phyloP scores from a whole-genome alignment of 495 filamentous ascomycete genomes.

The Lophiotrema nucula region DNA sequence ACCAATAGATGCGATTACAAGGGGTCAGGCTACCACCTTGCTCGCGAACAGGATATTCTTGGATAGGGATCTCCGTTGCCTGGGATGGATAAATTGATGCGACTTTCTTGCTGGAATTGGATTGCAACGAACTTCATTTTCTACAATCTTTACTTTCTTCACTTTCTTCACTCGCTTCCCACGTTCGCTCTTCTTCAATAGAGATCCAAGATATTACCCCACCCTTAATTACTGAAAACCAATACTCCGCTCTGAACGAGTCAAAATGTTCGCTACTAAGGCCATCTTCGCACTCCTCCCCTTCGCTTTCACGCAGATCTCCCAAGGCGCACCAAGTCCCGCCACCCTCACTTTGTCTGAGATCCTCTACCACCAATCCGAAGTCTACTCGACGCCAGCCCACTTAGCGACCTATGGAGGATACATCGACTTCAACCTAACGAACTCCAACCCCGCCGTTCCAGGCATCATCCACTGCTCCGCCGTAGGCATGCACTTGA shows the following conservation, averaged over 20 bases:
- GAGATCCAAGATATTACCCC: too few species aligned
- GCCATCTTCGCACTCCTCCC: neutral
- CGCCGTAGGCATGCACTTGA: neutral
- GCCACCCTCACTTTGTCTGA: neutral
- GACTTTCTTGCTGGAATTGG: too few species aligned
- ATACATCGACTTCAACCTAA: slow-evolving; percentile 7
- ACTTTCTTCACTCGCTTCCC: too few species aligned
- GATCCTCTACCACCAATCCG: slow-evolving; percentile 6
- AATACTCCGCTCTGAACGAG: neutral
- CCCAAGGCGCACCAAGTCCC: neutral
- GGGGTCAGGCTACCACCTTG: too few species aligned
- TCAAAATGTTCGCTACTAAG: neutral
- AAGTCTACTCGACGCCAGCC: slow-evolving; percentile 11
- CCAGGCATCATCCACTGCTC: neutral
- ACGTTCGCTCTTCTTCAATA: too few species aligned
- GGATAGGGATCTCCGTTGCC: too few species aligned
- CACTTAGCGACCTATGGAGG: slow-evolving; percentile 15
- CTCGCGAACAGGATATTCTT: too few species aligned
- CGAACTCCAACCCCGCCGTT: neutral
- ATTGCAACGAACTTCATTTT: too few species aligned
- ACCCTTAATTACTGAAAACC: too few species aligned
- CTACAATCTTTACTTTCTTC: too few species aligned
- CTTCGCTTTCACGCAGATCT: neutral
- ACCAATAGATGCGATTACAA: too few species aligned
- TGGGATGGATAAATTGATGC: too few species aligned